Percentiles rank a stretch among this genome's conserved stretches.
Conservation (phyloP, 306 rosid genomes). For the Cucurbita moschata region DNA sequence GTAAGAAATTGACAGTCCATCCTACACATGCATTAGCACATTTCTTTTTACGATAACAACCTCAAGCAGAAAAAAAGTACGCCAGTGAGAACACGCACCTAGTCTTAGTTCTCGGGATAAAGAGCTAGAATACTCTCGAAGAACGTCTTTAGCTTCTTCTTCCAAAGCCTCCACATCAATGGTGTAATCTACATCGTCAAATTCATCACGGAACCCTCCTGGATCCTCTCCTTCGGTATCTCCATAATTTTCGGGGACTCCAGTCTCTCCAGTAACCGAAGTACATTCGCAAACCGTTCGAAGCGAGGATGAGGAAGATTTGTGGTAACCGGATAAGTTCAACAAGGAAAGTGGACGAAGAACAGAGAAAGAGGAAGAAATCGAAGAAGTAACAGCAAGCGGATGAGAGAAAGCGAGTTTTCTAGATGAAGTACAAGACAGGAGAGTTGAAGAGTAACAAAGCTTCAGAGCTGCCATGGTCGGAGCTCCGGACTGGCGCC, state of each 20-base stretch:
- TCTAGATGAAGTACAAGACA: conserved; percentile 15
- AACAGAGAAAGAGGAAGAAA: conserved; percentile 10
- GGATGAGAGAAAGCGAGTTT: conserved; percentile 18
- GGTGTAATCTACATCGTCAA: conserved; percentile 14
- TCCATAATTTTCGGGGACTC: conserved; percentile 7
- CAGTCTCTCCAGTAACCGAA: not conserved
- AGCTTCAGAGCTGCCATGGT: conserved; percentile 26
- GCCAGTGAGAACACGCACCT: conserved; percentile 16
- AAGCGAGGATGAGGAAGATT: conserved; percentile 19
- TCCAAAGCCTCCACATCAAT: conserved; percentile 46
- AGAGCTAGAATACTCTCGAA: conserved; percentile 44
- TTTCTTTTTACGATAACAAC: not conserved
- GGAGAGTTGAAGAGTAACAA: conserved; percentile 12
- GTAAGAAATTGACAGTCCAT: not conserved
- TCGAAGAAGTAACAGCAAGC: conserved; percentile 5
- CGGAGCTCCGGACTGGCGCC: not conserved
- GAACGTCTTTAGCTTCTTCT: conserved; percentile 49
- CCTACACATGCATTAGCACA: not conserved
- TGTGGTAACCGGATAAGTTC: not conserved
- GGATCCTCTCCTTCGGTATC: conserved; percentile 12
- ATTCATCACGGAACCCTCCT: conserved; percentile 16
- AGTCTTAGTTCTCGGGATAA: conserved; percentile 34
- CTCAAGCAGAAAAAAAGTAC: not conserved
- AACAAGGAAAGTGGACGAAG: not conserved
- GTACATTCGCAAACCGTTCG: not conserved